Conservation (phyloP, 768 basidiomycete species). For the Calocybe gangraenosa region DNA sequence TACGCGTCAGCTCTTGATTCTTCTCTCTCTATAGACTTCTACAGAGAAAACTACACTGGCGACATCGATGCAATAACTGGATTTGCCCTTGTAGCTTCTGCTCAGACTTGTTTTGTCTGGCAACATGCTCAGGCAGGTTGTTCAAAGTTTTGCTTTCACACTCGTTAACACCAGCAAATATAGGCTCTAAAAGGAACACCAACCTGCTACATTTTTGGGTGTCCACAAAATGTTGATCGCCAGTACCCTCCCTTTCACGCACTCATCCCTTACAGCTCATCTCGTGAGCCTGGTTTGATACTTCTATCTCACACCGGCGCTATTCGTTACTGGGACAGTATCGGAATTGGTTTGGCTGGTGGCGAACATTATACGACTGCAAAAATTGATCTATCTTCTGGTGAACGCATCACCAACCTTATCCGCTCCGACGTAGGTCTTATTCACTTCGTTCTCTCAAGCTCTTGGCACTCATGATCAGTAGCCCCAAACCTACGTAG, state of each 20-base stretch:
- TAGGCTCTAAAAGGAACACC: constrained; percentile 66
- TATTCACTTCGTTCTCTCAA: constrained; percentile 4
- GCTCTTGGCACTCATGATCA: constrained; percentile 5
- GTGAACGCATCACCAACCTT: constrained; percentile 65
- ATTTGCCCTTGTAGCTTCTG: constrained; percentile 69
- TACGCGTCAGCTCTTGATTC: constrained; percentile 3
- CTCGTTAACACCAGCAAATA: constrained; percentile 1
- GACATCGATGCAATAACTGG: constrained; percentile 69
- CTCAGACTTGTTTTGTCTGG: constrained; percentile 79
- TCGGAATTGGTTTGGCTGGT: constrained; percentile 79
- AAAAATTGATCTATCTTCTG: constrained; percentile 42
- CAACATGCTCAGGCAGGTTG: constrained; percentile 62
- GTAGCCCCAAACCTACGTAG: constrained; percentile 63
- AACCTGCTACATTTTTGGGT: constrained; percentile 81
- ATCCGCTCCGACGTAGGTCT: constrained; percentile 57
- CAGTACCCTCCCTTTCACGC: constrained; percentile 47
- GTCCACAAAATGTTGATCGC: constrained; percentile 45
- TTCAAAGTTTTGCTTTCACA: neutral
- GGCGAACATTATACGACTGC: constrained; percentile 61
- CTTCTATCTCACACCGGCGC: constrained; percentile 68
- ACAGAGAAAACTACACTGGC: constrained; percentile 62
- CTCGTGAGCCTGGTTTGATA: constrained; percentile 85
- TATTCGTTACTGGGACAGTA: constrained; percentile 85
- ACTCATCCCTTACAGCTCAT: constrained; percentile 62
- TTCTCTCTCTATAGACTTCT: constrained; percentile 48